A percentile compares a stretch with the other conserved stretches of the same genome.
phyloP scores from a whole-genome alignment of 2,329 filamentous ascomycete genomes.

The Colletotrichum brevisporum region DNA sequence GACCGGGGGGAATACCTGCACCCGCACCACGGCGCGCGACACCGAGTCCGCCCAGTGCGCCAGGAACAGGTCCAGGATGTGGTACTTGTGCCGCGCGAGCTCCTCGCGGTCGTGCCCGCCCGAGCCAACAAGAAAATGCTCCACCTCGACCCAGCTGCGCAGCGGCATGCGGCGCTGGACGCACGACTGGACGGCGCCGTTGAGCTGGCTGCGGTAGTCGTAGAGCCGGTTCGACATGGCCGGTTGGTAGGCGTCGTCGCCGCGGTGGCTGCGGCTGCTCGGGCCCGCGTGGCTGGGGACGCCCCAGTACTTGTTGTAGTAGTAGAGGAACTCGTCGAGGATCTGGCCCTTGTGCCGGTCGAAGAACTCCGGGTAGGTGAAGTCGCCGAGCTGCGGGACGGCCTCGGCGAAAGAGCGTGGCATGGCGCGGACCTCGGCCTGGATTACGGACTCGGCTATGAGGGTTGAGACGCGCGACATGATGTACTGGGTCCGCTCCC shows the following conservation, averaged over 20 bases:
- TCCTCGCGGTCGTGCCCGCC: background rate
- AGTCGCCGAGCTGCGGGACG: slow-evolving; percentile 10
- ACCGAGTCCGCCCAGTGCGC: slow-evolving; percentile 8
- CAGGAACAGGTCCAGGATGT: slow-evolving; percentile 17
- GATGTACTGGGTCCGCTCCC: background rate
- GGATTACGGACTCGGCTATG: background rate
- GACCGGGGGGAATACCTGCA: slow-evolving; percentile 1
- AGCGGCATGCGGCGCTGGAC: background rate
- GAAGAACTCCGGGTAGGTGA: slow-evolving; percentile 4
- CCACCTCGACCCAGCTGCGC: background rate
- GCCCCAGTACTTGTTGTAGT: slow-evolving; percentile 7
- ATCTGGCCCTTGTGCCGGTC: background rate
- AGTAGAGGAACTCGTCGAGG: slow-evolving; percentile 8
- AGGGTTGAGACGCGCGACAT: slow-evolving; percentile 1
- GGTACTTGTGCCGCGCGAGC: slow-evolving; percentile 10
- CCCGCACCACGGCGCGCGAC: background rate
- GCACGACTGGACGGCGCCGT: background rate
- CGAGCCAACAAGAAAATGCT: background rate
- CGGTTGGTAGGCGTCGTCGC: too few species aligned
- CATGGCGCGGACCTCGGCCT: slow-evolving; percentile 12
- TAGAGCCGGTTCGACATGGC: background rate
- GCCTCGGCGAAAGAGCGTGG: background rate
- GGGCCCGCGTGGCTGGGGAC: too few species aligned
- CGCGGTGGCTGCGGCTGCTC: too few species aligned
- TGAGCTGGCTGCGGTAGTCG: background rate